Percentiles rank a stretch among this genome's conserved stretches.
These are phyloP conservation scores for Pythium monospermum DNA, from an alignment of 352 stramenopile genomes.

Conservation along the genomic window DNA sequence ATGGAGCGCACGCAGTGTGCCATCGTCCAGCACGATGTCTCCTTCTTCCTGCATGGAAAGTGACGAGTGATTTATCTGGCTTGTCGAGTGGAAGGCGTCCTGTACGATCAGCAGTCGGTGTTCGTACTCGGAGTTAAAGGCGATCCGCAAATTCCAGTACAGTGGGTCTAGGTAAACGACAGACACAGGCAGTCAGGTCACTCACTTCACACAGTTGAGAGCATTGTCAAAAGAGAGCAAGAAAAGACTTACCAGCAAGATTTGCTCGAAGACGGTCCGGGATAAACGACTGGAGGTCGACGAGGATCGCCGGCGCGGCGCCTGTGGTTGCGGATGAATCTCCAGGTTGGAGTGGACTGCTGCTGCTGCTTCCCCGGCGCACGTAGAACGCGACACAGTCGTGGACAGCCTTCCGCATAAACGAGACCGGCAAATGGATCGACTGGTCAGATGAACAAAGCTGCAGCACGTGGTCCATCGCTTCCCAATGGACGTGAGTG, in stretches of 20 bases:
- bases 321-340: too few relatives aligned
- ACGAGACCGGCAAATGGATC: conserved; percentile 14
- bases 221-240: background rate
- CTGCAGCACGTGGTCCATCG: conserved; percentile 22
- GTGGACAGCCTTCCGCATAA: conserved; percentile 22
- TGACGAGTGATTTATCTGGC: background rate
- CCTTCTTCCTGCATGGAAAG: background rate
- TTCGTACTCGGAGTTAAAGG: conserved; percentile 13
- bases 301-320: background rate
- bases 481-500: conserved; percentile 9
- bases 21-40: conserved; percentile 10
- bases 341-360: too few relatives aligned
- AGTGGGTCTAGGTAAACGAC: conserved; percentile 13
- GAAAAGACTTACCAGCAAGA: conserved; percentile 13
- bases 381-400: conserved; percentile 17
- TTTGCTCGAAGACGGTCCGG: conserved; percentile 20
- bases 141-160: conserved; percentile 21
- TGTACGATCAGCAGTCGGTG: conserved; percentile 18
- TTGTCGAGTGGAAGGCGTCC: conserved; percentile 7
- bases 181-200: background rate
- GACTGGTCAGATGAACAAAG: conserved; percentile 10
- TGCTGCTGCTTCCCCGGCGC: background rate
- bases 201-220: background rate
- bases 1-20: conserved; percentile 7
- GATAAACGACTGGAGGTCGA: conserved; percentile 22